A percentile compares a stretch with the other conserved stretches of the same genome.
Evolutionary conservation across 2,329 filamentous ascomycete genomes (phyloP).

Genomic region (Claviceps capensis): DNA sequence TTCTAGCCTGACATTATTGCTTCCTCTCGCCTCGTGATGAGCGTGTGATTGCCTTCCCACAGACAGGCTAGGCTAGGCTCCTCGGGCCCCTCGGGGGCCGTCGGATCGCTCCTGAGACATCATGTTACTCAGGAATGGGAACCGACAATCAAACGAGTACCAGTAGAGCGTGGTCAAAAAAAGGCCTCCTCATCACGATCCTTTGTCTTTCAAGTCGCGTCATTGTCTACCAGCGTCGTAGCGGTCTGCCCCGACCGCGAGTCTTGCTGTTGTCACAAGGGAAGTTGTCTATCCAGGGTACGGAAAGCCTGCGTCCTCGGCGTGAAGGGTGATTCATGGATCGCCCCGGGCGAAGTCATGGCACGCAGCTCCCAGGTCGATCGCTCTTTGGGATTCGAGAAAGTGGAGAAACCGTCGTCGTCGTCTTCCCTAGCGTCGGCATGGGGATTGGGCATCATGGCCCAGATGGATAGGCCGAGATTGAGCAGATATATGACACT

Average conservation of each 20-base stretch:
- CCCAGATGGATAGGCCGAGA: slow-evolving; percentile 44
- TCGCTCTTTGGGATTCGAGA: slow-evolving; percentile 24
- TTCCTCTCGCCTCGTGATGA: no score
- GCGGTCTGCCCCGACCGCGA: neutral
- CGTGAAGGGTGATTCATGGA: slow-evolving; percentile 36
- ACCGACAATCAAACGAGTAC: neutral
- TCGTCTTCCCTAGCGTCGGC: slow-evolving; percentile 32
- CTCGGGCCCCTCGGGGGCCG: no score
- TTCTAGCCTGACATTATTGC: no score
- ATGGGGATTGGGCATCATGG: slow-evolving; percentile 41
- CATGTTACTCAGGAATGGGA: no score
- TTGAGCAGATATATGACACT: slow-evolving; percentile 49
- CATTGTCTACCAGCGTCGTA: neutral
- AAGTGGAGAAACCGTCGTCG: slow-evolving; percentile 25
- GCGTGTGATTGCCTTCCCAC: no score
- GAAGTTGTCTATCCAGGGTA: slow-evolving; percentile 43
- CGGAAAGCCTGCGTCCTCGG: slow-evolving; percentile 57
- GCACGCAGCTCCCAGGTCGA: slow-evolving; percentile 45
- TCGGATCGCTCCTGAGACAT: no score
- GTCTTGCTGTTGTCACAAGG: slow-evolving; percentile 27
- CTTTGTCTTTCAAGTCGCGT: neutral
- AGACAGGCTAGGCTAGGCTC: no score
- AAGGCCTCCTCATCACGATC: neutral
- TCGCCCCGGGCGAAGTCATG: slow-evolving; percentile 24
- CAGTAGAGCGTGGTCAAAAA: neutral